Conservation (phyloP, 2,329 filamentous ascomycete genomes). For the Magnaporthiopsis rhizophila region DNA sequence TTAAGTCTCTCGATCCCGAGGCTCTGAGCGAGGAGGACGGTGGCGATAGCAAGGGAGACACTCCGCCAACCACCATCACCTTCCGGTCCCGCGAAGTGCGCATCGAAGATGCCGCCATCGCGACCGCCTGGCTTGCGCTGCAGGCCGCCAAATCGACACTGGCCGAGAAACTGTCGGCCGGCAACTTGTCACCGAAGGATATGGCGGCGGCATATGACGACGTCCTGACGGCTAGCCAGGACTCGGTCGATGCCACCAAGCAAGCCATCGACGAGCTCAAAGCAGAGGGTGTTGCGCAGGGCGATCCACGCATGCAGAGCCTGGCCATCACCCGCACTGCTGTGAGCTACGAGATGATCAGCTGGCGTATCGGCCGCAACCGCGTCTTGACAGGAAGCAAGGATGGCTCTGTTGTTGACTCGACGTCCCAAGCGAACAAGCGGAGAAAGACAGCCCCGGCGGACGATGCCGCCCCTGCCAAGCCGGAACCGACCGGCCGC, state of each 20-base stretch:
- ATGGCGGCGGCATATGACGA: constrained; percentile 84
- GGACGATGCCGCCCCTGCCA: constrained; percentile 19
- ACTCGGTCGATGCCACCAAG: constrained; percentile 89
- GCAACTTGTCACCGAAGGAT: constrained; percentile 47
- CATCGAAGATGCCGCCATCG: constrained; percentile 89
- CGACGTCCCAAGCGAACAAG: constrained; percentile 36
- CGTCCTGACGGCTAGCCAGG: constrained; percentile 82
- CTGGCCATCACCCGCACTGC: constrained; percentile 88
- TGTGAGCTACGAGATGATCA: constrained; percentile 88
- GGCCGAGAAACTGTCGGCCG: constrained; percentile 31
- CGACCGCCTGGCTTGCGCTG: constrained; percentile 70
- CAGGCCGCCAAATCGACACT: constrained; percentile 43
- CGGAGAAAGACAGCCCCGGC: constrained; percentile 21
- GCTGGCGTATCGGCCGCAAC: constrained; percentile 91
- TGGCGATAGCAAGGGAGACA: constrained; percentile 41
- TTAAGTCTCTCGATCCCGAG: constrained; percentile 63
- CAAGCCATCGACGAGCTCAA: constrained; percentile 85
- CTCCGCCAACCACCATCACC: constrained; percentile 64
- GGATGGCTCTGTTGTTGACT: constrained; percentile 61
- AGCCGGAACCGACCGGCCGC: constrained; percentile 62
- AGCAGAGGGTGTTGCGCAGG: constrained; percentile 73
- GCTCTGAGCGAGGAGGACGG: constrained; percentile 52
- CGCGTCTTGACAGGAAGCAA: constrained; percentile 75
- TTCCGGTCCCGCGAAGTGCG: constrained; percentile 83
- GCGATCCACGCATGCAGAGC: constrained; percentile 82